Conservation (phyloP, 768 basidiomycete species). For the Hygrophorus pudorinus region DNA sequence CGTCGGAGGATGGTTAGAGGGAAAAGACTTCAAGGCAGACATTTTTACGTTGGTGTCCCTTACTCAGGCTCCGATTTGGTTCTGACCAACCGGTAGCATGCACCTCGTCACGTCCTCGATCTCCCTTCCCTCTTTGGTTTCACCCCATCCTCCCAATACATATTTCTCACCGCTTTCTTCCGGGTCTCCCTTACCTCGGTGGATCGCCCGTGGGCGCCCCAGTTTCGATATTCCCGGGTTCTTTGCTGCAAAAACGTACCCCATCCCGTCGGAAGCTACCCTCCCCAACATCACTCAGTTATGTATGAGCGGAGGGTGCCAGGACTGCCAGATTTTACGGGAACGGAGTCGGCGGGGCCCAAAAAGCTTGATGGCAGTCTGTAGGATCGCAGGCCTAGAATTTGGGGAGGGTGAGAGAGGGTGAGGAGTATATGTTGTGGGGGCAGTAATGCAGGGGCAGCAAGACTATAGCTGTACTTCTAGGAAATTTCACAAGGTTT, state of each 20-base stretch:
- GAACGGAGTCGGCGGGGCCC: slow-evolving; percentile 31
- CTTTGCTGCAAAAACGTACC: slow-evolving; percentile 24
- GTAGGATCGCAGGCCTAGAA: slow-evolving; percentile 38
- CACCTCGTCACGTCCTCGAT: slow-evolving; percentile 58
- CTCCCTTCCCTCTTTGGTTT: slow-evolving; percentile 47
- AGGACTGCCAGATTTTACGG: slow-evolving; percentile 13
- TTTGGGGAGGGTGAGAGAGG: too few species aligned
- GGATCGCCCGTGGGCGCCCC: slow-evolving; percentile 47
- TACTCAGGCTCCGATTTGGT: background rate
- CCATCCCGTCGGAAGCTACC: slow-evolving; percentile 14
- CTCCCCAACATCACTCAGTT: too few species aligned
- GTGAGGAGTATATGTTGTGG: too few species aligned
- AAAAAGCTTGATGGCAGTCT: slow-evolving; percentile 45
- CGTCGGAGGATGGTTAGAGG: slow-evolving; percentile 38
- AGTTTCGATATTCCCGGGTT: slow-evolving; percentile 40
- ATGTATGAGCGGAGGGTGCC: slow-evolving; percentile 32
- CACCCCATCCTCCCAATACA: slow-evolving; percentile 31
- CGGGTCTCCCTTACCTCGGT: slow-evolving; percentile 35
- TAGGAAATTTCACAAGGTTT: too few species aligned
- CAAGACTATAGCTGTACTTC: too few species aligned
- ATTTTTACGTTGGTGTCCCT: slow-evolving; percentile 46
- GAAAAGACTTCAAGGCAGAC: slow-evolving; percentile 39
- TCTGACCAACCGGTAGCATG: slow-evolving; percentile 29
- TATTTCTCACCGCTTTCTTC: slow-evolving; percentile 54
- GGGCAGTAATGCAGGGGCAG: too few species aligned